A percentile compares a stretch with the other conserved stretches of the same genome.
phyloP scores from a whole-genome alignment of 2,329 filamentous ascomycete genomes.

The Exophiala xenobiotica region DNA sequence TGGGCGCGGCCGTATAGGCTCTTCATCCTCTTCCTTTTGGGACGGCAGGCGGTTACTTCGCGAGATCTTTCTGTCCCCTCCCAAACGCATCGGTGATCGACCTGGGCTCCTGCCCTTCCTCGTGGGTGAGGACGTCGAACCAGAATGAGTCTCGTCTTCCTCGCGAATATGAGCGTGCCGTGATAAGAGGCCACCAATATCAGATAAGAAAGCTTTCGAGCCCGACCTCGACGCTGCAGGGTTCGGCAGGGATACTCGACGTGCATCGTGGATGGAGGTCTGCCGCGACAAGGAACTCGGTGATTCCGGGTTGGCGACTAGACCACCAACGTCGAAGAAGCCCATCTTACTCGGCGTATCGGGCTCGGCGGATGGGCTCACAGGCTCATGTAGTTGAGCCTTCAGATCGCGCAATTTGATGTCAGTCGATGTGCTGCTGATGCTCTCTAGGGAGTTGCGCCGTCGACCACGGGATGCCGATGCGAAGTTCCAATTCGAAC shows the following conservation, averaged over 20 bases:
- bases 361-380: conserved; percentile 12
- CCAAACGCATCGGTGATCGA: conserved; percentile 17
- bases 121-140: conserved; percentile 5
- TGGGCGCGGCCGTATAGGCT: conserved; percentile 54
- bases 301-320: conserved; percentile 54
- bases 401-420: conserved; percentile 26
- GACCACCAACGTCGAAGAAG: conserved; percentile 81
- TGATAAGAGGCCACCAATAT: conserved; percentile 30
- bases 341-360: conserved; percentile 56
- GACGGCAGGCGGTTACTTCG: conserved; percentile 24
- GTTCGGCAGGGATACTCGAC: conserved; percentile 9
- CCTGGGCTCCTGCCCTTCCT: conserved; percentile 14
- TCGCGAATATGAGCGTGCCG: conserved; percentile 21
- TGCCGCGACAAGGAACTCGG: conserved; percentile 34
- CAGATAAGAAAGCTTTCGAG: conserved; percentile 28
- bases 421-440: conserved; percentile 26
- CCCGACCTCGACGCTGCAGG: conserved; percentile 18
- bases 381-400: conserved; percentile 6
- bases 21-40: conserved; percentile 29
- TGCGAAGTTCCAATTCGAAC: conserved; percentile 26
- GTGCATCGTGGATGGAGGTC: conserved; percentile 22
- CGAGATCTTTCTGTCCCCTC: conserved; percentile 15
- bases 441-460: conserved; percentile 17
- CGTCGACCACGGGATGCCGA: conserved; percentile 12
- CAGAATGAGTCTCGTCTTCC: conserved; percentile 17